Evolutionary conservation across 768 basidiomycete species (phyloP), one percentile per base, ranked within the genome.

Genomic region (Dentipellis sp.): DNA sequence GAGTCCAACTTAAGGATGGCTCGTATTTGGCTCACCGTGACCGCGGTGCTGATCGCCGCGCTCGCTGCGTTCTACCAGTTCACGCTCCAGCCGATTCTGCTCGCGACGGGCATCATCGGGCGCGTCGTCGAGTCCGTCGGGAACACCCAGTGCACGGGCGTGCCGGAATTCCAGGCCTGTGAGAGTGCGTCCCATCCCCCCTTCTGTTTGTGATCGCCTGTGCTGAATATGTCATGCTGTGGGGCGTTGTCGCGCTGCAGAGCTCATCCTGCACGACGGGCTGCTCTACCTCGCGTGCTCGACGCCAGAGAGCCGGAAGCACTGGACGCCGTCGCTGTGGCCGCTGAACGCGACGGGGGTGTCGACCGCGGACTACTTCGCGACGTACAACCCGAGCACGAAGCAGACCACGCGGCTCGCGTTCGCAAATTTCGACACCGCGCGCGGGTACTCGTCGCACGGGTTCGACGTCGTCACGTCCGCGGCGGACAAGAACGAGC

Each of bases 391-490:
- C 62, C 77, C 79, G 12, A 60, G 63, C 17, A 75, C 79, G 0
- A 68, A 68, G 37, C 61, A 63, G 49, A 67, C 82, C 50, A 79
- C 72, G 10, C 76, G 72, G 7, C 76, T 87, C 47, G 12, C 47
- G 10, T 56, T 57, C 29, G 39, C 38, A 7, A 49, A 47, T 11
- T 78, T 74, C 60, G 61, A 69, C 21, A 63, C 68, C 5, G 53
- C 64, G 10, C 68, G 68, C 12, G 78, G 78, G 7, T 68, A 86
- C 50, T 78, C 78, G 17, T 62, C 81, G 10, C 84, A 86, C 56
- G 86, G 86, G 14, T 79, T 89, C 78, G 86, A 87, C 55, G 77
- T 86, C 19, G 82, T 85, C 9, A 71, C 76, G 1, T 82, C 83
- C 7, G 61, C 70, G 1, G 60, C 71, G 2, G 69, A 83, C 55